phyloP scores from a whole-genome alignment of 2,329 filamentous ascomycete genomes.

The Sarocladiaceae sp. region DNA sequence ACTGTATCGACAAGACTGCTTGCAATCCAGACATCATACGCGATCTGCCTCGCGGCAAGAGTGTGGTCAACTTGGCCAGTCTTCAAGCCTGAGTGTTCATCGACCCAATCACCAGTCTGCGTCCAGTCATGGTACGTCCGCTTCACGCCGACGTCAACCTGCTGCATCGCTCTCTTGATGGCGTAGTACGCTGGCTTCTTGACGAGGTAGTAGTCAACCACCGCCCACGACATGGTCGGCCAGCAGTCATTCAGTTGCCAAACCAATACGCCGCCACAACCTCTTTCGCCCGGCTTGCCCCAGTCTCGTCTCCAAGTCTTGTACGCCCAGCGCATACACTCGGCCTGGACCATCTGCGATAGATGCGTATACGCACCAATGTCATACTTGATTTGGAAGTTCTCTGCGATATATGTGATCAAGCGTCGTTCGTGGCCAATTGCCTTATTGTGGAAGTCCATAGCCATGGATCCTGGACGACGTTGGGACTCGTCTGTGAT shows the following conservation, averaged over 20 bases:
- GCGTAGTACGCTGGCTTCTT: conserved; percentile 56
- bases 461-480: conserved; percentile 63
- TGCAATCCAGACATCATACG: conserved; percentile 40
- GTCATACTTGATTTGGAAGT: conserved; percentile 56
- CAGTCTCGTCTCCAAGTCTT: conserved; percentile 59
- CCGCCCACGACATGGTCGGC: conserved; percentile 62
- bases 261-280: conserved; percentile 61
- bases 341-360: conserved; percentile 50
- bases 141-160: conserved; percentile 54
- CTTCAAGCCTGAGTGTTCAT: conserved; percentile 16
- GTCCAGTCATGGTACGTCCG: conserved; percentile 39
- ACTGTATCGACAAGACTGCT: conserved; percentile 26
- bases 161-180: conserved; percentile 54
- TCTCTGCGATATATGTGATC: conserved; percentile 72
- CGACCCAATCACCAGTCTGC: conserved; percentile 15
- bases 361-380: conserved; percentile 73
- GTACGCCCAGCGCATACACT: conserved; percentile 48
- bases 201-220: conserved; percentile 59
- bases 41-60: conserved; percentile 25
- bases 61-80: conserved; percentile 38
- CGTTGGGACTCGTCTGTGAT: conserved; percentile 50
- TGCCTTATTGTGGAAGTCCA: conserved; percentile 82
- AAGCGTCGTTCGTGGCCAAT: conserved; percentile 72
- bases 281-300: conserved; percentile 50
- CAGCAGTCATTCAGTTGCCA: conserved; percentile 72